Base-by-base conservation (phyloP, 768 basidiomycete genomes). In the Xerocomus potaroensis region DNA sequence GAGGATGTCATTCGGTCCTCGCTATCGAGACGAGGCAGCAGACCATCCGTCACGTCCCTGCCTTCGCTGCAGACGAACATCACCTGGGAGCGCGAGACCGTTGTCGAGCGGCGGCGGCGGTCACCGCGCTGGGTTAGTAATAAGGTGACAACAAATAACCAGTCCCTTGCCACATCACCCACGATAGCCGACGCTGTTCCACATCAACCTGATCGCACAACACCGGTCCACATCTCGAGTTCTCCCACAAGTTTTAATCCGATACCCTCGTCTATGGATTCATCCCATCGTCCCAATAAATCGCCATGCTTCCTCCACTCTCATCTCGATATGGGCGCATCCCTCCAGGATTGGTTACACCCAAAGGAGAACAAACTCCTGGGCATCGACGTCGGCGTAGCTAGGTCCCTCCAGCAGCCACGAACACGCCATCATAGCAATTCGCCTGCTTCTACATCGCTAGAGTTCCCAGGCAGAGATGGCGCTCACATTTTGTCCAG, bases 251-350 rank as follows among this genome's bases (percentile, higher is more conserved):
- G 53, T 41, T 51, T 64, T 38, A 42, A 52, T 33, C 51, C 56
- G 48, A 53, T 61, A 55, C 53, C 64, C 46, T 48, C 51, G 39
- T 45, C 51, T 1, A 66, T 67, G 59, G 49, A 67, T 41, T 21
- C 62, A 3, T 54, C 53, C 12, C 48, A 48, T 31, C n/a, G 51
- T 2, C 56, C 62, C 8, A 40, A 19, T 4, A 71, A 75, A 36
- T 92, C 90, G 0, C 93, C 93, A 9, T 96, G 91, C 62, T 95
- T 93, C 67, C 83, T 97, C 30, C 93, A 97, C 70, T 92, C 89
- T 0, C 81, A 89, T 55, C 84, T 97, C 39, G 88, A 95, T 65
- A 83, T 85, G 58, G 81, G 81, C 33, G 83, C 81, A 4, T 84
- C 87, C 8, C 72, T 92, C 35, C 77, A 80, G 30, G 87, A 89